Evolutionary conservation across 1,139 yeast genomes (phyloP).

Genomic region (Wickerhamiella infanticola): DNA sequence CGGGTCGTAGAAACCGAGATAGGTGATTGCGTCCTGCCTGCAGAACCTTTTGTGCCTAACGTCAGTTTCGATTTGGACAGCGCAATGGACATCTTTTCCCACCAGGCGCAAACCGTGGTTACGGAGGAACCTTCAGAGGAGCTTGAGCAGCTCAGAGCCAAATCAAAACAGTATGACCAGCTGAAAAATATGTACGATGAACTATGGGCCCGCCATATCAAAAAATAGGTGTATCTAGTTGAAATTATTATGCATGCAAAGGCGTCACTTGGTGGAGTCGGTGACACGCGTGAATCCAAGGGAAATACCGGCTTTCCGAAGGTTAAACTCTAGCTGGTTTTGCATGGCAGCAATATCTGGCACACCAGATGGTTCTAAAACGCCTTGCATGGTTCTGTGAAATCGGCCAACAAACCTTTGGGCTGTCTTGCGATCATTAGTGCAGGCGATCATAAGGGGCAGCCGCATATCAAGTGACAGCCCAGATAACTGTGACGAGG

Average conservation of each 20-base stretch:
- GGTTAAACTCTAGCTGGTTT: conserved; percentile 1
- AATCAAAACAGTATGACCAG: conserved; percentile 10
- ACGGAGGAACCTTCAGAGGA: not conserved
- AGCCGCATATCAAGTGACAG: conserved; percentile 4
- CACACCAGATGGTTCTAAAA: conserved; percentile 3
- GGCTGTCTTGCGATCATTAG: conserved; percentile 2
- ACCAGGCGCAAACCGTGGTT: conserved; percentile 10
- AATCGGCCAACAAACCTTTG: conserved; percentile 5
- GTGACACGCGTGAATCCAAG: not conserved
- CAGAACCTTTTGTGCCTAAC: not conserved
- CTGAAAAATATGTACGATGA: conserved; percentile 16
- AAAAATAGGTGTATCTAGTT: not conserved
- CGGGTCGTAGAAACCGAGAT: not conserved
- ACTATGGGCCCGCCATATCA: conserved; percentile 13
- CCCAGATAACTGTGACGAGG: not conserved
- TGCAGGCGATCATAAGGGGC: conserved; percentile 3
- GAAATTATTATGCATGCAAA: too few species aligned
- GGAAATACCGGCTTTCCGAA: conserved; percentile 1
- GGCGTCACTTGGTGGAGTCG: too few species aligned
- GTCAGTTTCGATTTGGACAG: not conserved
- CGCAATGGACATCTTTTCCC: conserved; percentile 5
- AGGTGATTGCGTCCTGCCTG: not conserved
- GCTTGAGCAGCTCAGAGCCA: conserved; percentile 4
- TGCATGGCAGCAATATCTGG: conserved; percentile 3
- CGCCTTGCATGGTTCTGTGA: conserved; percentile 2